Conservation (phyloP, 2,329 filamentous ascomycete species). For the Cercospora canescens region DNA sequence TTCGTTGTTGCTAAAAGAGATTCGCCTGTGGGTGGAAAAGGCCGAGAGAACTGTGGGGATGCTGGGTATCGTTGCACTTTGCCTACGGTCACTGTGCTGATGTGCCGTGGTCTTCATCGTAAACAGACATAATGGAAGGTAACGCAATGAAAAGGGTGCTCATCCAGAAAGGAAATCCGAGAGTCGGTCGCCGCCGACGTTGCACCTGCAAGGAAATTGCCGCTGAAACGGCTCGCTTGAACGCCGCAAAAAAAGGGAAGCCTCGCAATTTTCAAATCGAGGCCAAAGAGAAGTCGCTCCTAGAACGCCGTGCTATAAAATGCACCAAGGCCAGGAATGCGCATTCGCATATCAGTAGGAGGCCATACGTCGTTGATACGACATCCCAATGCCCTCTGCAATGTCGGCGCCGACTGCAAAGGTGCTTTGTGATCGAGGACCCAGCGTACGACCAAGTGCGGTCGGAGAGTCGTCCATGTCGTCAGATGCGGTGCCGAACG, state of each 20-base stretch:
- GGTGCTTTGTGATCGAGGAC: slow-evolving; percentile 32
- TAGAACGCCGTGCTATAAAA: slow-evolving; percentile 20
- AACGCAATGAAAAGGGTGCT: slow-evolving; percentile 18
- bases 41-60: slow-evolving; percentile 15
- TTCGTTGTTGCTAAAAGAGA: slow-evolving; percentile 17
- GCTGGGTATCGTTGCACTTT: slow-evolving; percentile 25
- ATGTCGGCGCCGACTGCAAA: slow-evolving; percentile 34
- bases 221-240: slow-evolving; percentile 27
- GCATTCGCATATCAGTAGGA: slow-evolving; percentile 32
- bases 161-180: slow-evolving; percentile 13
- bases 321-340: slow-evolving; percentile 19
- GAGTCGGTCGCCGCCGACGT: slow-evolving; percentile 23
- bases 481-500: slow-evolving; percentile 73
- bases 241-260: slow-evolving; percentile 23
- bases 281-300: slow-evolving; percentile 12
- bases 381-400: slow-evolving; percentile 34
- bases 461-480: slow-evolving; percentile 66
- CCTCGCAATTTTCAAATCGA: slow-evolving; percentile 4
- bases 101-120: slow-evolving; percentile 20
- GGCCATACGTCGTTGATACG: slow-evolving; percentile 37
- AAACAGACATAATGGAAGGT: slow-evolving; percentile 25
- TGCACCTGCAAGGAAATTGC: slow-evolving; percentile 20
- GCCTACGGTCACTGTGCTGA: slow-evolving; percentile 17
- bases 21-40: slow-evolving; percentile 12
- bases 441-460: slow-evolving; percentile 37